Base-by-base conservation (phyloP, 2,329 filamentous ascomycete genomes). In the Paecilomyces formosus region DNA sequence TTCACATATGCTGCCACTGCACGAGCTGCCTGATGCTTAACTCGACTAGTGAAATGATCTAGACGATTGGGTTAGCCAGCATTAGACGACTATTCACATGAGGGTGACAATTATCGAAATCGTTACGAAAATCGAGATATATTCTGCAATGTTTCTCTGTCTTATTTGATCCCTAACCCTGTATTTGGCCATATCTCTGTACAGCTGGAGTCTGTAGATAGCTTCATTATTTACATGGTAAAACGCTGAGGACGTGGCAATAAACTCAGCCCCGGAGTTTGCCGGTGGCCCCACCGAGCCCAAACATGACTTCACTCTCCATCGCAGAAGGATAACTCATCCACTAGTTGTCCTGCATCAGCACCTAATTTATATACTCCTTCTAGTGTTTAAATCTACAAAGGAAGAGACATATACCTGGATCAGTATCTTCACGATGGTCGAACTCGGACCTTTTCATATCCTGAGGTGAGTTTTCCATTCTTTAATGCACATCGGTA, bases 381-480 rank as follows among this genome's bases (percentile, higher is more conserved):
- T 26, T 45, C 7, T 45, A 45, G 6, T 45, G 2, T 18, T 45
- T 9, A 9, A 18, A 45, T 21, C 3, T 45, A 45, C 39, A 6
- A 18, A 18, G 39, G 18, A 57, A 56, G 24, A 54, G 12, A 18
- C 53, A 45, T 3, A 30, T 3, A 3, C 13, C 50, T 24, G 5
- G 15, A 12, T 28, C 22, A 24, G 50, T 26, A 58, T 49, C 24
- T 26, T n/a, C 53, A 55, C 26, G 57, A 60, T 59, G 57, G 55
- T 61, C 54, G 28, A 58, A 35, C 55, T 64, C 15, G 59, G 61
- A 8, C 60, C 65, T 21, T 58, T 60, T 54, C 62, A 64, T 59
- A 61, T 65, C 33, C 33, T 64, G 26, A 66, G 63, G 64, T 62
- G 50, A 53, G 53, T 58, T 45, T 53, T 31, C 58, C 60, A 55